phyloP scores from a whole-genome alignment of 352 stramenopile species.

The Globisporangium canariense region DNA sequence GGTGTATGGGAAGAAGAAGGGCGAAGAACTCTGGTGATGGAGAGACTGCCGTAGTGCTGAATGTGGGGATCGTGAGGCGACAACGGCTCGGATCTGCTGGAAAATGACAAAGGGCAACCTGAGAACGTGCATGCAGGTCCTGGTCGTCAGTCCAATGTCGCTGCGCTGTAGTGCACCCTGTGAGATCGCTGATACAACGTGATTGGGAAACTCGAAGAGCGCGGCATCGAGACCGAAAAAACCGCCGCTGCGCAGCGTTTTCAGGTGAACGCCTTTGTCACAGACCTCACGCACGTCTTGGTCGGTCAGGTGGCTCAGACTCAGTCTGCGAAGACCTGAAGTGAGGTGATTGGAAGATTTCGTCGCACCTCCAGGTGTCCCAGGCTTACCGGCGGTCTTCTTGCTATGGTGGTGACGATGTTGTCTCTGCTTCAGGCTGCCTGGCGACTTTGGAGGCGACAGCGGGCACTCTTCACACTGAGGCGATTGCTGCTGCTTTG shows the following conservation, averaged over 20 bases:
- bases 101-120: slow-evolving; percentile 29
- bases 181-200: slow-evolving; percentile 32
- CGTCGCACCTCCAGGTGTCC: neutral
- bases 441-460: neutral
- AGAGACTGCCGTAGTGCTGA: neutral
- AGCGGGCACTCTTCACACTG: neutral
- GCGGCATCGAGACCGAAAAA: slow-evolving; percentile 47
- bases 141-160: slow-evolving; percentile 37
- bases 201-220: slow-evolving; percentile 36
- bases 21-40: neutral
- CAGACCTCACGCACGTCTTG: neutral
- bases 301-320: slow-evolving; percentile 2
- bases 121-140: slow-evolving; percentile 33
- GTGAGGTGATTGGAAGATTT: neutral
- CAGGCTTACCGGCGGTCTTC: neutral
- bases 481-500: neutral
- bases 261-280: slow-evolving; percentile 20
- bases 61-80: neutral
- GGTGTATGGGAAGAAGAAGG: slow-evolving; percentile 19
- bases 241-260: slow-evolving; percentile 32
- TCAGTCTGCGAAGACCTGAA: slow-evolving; percentile 3
- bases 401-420: neutral
- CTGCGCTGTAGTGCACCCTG: slow-evolving; percentile 45
- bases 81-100: slow-evolving; percentile 26
- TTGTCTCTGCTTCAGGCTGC: neutral